Percentiles rank a stretch among this genome's conserved stretches.
These are phyloP conservation scores for Hypomyces rosellus DNA, from an alignment of 2,329 filamentous ascomycete genomes.

Conservation along the genomic window DNA sequence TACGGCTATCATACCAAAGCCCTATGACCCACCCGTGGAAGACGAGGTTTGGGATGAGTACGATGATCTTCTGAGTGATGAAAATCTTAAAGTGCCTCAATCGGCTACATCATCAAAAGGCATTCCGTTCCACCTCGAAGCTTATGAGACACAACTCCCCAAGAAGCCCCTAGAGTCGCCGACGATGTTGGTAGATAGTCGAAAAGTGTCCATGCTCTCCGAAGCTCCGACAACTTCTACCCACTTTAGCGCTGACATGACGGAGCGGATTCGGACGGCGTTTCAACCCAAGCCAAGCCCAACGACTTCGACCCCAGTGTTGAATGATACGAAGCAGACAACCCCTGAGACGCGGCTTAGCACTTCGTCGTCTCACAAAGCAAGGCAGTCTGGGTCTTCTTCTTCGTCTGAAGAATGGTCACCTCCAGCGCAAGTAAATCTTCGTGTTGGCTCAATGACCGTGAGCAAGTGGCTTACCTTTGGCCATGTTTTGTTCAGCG, in stretches of 20 bases:
- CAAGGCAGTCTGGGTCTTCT: conserved; percentile 40
- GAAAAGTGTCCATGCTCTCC: conserved; percentile 27
- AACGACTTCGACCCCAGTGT: conserved; percentile 36
- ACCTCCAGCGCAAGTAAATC: conserved; percentile 64
- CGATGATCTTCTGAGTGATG: conserved; percentile 75
- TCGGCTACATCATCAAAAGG: conserved; percentile 53
- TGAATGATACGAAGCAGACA: conserved; percentile 33
- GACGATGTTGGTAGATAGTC: conserved; percentile 31
- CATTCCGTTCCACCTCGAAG: conserved; percentile 50
- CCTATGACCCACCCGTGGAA: conserved; percentile 58
- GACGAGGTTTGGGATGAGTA: conserved; percentile 96
- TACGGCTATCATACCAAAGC: conserved; percentile 59
- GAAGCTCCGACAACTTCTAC: conserved; percentile 40
- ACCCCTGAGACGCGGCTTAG: conserved; percentile 24
- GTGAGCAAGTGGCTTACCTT: conserved; percentile 86
- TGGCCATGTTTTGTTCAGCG: conserved; percentile 76
- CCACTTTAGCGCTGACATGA: conserved; percentile 49
- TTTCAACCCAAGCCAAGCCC: conserved; percentile 38
- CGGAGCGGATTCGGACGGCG: conserved; percentile 43
- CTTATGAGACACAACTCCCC: conserved; percentile 33
- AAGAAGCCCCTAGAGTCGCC: conserved; percentile 42
- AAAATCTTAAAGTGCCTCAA: conserved; percentile 35
- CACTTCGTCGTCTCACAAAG: conserved; percentile 26
- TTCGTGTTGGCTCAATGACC: conserved; percentile 74
- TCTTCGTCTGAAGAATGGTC: conserved; percentile 51